Percentiles rank a stretch among this genome's conserved stretches.
phyloP scores from a whole-genome alignment of 2,329 filamentous ascomycete genomes.

The Aspergillus sp. region DNA sequence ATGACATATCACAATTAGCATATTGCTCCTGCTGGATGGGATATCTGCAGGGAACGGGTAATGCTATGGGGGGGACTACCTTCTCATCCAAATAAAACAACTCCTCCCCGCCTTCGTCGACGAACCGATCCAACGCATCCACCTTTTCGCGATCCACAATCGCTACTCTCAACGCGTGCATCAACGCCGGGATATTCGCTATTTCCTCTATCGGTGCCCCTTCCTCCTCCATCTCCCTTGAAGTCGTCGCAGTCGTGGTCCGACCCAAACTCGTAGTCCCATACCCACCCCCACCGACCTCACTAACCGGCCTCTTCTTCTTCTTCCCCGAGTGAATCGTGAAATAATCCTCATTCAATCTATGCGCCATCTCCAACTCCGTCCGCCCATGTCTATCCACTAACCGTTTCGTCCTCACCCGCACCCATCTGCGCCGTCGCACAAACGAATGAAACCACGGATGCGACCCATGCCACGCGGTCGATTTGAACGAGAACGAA shows the following conservation, averaged over 20 bases:
- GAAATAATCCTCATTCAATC: constrained; percentile 78
- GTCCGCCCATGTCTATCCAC: constrained; percentile 36
- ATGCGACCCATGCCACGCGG: constrained; percentile 83
- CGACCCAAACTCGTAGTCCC: constrained; percentile 35
- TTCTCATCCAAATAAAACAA: constrained; percentile 70
- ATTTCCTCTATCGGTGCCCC: constrained; percentile 55
- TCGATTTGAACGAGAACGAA: constrained; percentile 79
- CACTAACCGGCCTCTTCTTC: constrained; percentile 47
- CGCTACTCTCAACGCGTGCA: constrained; percentile 66
- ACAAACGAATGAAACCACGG: constrained; percentile 96
- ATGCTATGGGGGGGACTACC: constrained; percentile 32
- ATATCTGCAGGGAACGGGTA: too few species aligned
- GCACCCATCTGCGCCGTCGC: constrained; percentile 82
- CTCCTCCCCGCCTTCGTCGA: constrained; percentile 75
- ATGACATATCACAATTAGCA: too few species aligned
- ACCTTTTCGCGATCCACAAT: constrained; percentile 91
- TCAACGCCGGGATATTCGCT: constrained; percentile 66
- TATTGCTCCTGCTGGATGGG: too few species aligned
- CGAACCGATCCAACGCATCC: constrained; percentile 76
- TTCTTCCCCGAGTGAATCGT: constrained; percentile 63
- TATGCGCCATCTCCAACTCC: constrained; percentile 54
- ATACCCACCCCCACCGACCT: constrained; percentile 30
- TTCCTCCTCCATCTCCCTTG: constrained; percentile 37
- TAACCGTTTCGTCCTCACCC: constrained; percentile 70
- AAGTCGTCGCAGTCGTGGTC: constrained; percentile 44